Evolutionary conservation across 176 grass and related monocot species (phyloP).

Genomic region (Zea mays): DNA sequence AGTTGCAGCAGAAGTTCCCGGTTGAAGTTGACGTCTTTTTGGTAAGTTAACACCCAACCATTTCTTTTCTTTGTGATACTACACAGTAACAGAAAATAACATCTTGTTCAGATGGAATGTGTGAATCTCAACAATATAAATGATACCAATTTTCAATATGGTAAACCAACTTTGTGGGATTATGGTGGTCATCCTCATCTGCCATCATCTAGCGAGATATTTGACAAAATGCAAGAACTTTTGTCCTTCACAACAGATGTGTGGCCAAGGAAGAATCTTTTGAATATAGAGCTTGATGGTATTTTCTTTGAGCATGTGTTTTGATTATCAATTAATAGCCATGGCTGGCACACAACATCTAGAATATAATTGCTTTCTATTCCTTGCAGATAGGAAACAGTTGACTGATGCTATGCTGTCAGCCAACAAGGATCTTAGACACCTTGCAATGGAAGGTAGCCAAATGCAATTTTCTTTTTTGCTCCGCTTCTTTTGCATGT

Average conservation of each 20-base stretch:
- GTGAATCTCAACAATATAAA: conserved; percentile 53
- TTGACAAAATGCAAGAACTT: conserved; percentile 62
- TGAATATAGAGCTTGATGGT: conserved; percentile 58
- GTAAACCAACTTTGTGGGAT: conserved; percentile 69
- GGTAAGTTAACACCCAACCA: conserved; percentile 46
- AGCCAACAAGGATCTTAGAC: conserved; percentile 63
- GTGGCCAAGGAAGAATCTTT: conserved; percentile 62
- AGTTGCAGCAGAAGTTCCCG: conserved; percentile 52
- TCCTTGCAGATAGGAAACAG: conserved; percentile 56
- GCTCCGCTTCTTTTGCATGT: neutral
- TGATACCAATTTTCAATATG: conserved; percentile 56
- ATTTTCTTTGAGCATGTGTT: conserved; percentile 37
- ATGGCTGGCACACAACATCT: neutral
- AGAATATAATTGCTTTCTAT: conserved; percentile 31
- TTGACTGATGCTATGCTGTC: conserved; percentile 57
- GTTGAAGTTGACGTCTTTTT: conserved; percentile 51
- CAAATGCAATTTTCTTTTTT: conserved; percentile 4
- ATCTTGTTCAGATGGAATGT: conserved; percentile 55
- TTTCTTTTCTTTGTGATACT: conserved; percentile 17
- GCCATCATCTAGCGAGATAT: conserved; percentile 61
- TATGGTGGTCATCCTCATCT: conserved; percentile 81
- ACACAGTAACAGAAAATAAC: conserved; percentile 33
- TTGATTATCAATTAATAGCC: neutral
- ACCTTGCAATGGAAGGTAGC: conserved; percentile 70
- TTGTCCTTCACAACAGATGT: conserved; percentile 54